Evolutionary conservation across 257 asterid species (phyloP).

Genomic region (Solanum boliviense): DNA sequence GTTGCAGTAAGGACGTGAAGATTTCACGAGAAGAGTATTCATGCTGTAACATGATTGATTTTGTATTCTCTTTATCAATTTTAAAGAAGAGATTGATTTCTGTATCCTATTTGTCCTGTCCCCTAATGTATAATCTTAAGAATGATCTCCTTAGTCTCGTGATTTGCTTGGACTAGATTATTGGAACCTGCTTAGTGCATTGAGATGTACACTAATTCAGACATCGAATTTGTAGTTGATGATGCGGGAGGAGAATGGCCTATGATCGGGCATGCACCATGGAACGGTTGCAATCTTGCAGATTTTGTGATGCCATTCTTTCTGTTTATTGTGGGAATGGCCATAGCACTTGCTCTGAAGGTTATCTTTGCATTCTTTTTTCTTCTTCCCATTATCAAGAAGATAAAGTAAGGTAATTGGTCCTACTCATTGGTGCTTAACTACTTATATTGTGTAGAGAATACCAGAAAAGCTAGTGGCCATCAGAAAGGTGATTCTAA

Average conservation of each 20-base stretch:
- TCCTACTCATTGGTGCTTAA: not conserved
- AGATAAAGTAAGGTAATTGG: not conserved
- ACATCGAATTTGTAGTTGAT: conserved; percentile 32
- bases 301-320: conserved; percentile 82
- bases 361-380: conserved; percentile 4
- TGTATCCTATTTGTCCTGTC: not conserved
- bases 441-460: conserved; percentile 24
- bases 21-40: not conserved
- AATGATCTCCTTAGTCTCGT: too few relatives aligned
- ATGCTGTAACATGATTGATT: not conserved
- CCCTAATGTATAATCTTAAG: not conserved
- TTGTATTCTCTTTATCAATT: not conserved
- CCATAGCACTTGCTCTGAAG: conserved; percentile 67
- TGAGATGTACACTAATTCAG: too few relatives aligned
- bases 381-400: not conserved
- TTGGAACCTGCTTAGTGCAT: too few relatives aligned
- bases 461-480: conserved; percentile 34
- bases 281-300: conserved; percentile 82
- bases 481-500: conserved; percentile 41
- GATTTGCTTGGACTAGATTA: too few relatives aligned
- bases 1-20: not conserved
- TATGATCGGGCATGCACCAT: conserved; percentile 61
- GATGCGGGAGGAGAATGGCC: conserved; percentile 84
- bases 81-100: not conserved
- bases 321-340: conserved; percentile 70